Conservation (phyloP, 129 eudicot species). For the Apium graveolens region DNA sequence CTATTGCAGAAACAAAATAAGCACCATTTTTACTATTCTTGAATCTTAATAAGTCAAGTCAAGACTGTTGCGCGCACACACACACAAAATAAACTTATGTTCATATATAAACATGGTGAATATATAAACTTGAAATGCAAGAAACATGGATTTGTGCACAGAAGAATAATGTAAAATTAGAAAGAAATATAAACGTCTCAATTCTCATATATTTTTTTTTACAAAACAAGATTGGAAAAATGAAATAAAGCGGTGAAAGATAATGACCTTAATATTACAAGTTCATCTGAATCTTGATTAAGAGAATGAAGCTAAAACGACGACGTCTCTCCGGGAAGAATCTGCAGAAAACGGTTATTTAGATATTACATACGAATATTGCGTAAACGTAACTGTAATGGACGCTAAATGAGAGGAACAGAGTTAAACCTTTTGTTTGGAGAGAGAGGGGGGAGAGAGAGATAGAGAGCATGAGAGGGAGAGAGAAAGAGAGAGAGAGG, state of each 20-base stretch:
- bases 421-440: background rate
- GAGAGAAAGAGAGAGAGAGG: background rate
- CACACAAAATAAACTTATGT: too few relatives aligned
- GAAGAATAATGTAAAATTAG: background rate
- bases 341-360: conserved; percentile 16
- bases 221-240: background rate
- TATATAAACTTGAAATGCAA: conserved; percentile 37
- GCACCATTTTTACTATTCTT: background rate
- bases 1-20: background rate
- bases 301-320: background rate
- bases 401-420: background rate
- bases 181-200: background rate
- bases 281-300: background rate
- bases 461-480: background rate
- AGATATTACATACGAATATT: background rate
- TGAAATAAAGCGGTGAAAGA: background rate
- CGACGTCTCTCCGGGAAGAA: conserved; percentile 6
- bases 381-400: background rate
- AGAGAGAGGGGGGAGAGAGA: background rate
- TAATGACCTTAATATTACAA: conserved; percentile 14
- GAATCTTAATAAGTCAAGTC: background rate
- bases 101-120: too few relatives aligned
- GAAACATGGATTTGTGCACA: conserved; percentile 1
- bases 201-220: background rate
- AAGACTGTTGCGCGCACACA: background rate